Conservation (phyloP, 2,329 filamentous ascomycete genomes). For the Mycosphaerella sp. region DNA sequence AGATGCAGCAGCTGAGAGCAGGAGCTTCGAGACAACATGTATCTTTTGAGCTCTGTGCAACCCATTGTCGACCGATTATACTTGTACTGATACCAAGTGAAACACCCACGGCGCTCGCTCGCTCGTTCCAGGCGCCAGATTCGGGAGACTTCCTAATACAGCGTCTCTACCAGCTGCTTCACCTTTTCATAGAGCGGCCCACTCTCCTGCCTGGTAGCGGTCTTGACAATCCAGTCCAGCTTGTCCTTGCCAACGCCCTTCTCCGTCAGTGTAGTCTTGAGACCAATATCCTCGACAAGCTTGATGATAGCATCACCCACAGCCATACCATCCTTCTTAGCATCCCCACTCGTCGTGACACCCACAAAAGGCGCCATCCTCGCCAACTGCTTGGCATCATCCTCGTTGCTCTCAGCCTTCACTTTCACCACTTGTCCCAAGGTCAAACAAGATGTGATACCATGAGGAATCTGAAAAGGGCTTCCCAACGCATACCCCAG, state of each 20-base stretch:
- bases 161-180: constrained; percentile 37
- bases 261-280: constrained; percentile 43
- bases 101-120: background rate
- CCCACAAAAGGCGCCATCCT: constrained; percentile 42
- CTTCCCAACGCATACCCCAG: constrained; percentile 48
- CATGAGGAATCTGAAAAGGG: constrained; percentile 52
- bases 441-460: constrained; percentile 50
- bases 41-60: background rate
- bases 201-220: constrained; percentile 40
- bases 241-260: constrained; percentile 41
- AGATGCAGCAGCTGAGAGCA: no score
- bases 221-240: constrained; percentile 39
- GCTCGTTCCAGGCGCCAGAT: background rate
- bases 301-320: constrained; percentile 42
- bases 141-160: constrained; percentile 32
- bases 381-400: constrained; percentile 43
- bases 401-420: constrained; percentile 41
- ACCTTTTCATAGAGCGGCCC: constrained; percentile 41
- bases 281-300: constrained; percentile 40
- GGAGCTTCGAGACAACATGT: no score
- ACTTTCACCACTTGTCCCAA: constrained; percentile 50
- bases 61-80: background rate
- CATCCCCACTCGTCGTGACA: constrained; percentile 35
- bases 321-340: constrained; percentile 38
- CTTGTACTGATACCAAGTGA: background rate